A percentile compares a stretch with the other conserved stretches of the same genome.
Conservation (phyloP, 495 filamentous ascomycete genomes). For the Jackrogersella multiformis region DNA sequence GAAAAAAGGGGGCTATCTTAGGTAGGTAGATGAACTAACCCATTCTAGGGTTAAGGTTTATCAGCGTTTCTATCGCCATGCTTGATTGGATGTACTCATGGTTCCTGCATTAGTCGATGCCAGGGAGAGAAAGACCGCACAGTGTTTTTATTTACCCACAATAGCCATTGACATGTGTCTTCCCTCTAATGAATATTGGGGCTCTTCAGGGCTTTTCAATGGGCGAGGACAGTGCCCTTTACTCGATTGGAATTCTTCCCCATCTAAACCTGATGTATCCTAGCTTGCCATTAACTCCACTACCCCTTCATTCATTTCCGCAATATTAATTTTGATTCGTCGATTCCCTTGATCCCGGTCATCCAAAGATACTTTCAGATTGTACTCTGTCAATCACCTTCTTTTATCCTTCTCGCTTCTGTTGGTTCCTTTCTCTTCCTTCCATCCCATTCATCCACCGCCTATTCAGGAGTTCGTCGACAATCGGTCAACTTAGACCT, state of each 20-base stretch:
- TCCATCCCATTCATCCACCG: slow-evolving; percentile 46
- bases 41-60: slow-evolving; percentile 30
- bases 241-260: slow-evolving; percentile 32
- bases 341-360: slow-evolving; percentile 34
- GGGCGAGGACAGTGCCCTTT: slow-evolving; percentile 32
- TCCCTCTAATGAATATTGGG: slow-evolving; percentile 36
- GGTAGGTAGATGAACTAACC: slow-evolving; percentile 24
- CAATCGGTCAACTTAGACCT: slow-evolving; percentile 40
- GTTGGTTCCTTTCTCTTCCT: slow-evolving; percentile 48
- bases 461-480: slow-evolving; percentile 43
- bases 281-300: slow-evolving; percentile 42
- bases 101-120: slow-evolving; percentile 46
- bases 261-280: slow-evolving; percentile 24
- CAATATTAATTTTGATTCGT: slow-evolving; percentile 46
- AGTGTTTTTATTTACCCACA: slow-evolving; percentile 11
- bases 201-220: slow-evolving; percentile 8
- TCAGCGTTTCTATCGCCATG: slow-evolving; percentile 24
- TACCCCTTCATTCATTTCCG: slow-evolving; percentile 49
- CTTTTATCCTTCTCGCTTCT: slow-evolving; percentile 43
- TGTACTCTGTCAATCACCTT: slow-evolving; percentile 41
- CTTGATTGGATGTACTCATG: slow-evolving; percentile 27
- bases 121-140: slow-evolving; percentile 33
- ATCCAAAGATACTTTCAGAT: slow-evolving; percentile 21
- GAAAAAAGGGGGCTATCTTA: slow-evolving; percentile 25
- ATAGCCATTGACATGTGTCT: slow-evolving; percentile 24